phyloP scores from a whole-genome alignment of 2,329 filamentous ascomycete species.

The Ciborinia camelliae region DNA sequence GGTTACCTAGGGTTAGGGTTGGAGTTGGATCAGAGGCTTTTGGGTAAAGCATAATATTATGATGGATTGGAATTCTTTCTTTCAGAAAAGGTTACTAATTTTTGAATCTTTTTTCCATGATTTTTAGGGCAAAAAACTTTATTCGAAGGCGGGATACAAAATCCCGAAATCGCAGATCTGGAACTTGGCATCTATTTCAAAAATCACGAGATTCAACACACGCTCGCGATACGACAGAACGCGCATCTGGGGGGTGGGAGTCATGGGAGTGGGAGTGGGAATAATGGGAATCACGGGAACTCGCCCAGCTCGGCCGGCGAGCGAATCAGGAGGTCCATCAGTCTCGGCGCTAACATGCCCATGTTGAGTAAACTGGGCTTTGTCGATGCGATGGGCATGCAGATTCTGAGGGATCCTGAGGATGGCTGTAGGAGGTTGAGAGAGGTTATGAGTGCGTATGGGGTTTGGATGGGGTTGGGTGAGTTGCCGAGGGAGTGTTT shows the following conservation, averaged over 20 bases:
- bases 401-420: conserved; percentile 26
- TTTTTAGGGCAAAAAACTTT: conserved; percentile 30
- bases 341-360: conserved; percentile 31
- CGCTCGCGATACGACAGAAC: conserved; percentile 13
- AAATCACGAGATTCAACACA: conserved; percentile 26
- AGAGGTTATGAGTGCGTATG: conserved; percentile 24
- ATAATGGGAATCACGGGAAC: no score
- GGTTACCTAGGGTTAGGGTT: no score
- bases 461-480: conserved; percentile 28
- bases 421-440: conserved; percentile 22
- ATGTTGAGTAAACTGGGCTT: conserved; percentile 60
- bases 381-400: conserved; percentile 45
- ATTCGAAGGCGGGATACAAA: conserved; percentile 20
- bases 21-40: no score
- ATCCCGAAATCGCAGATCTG: conserved; percentile 29
- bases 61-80: no score
- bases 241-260: no score
- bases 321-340: conserved; percentile 24
- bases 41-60: no score
- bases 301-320: no score
- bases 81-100: no score
- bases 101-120: no score
- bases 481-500: conserved; percentile 27
- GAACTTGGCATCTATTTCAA: conserved; percentile 29
- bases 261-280: no score